Evolutionary conservation across 2,329 filamentous ascomycete genomes (phyloP).

Genomic region (Mycosphaerella sp.): DNA sequence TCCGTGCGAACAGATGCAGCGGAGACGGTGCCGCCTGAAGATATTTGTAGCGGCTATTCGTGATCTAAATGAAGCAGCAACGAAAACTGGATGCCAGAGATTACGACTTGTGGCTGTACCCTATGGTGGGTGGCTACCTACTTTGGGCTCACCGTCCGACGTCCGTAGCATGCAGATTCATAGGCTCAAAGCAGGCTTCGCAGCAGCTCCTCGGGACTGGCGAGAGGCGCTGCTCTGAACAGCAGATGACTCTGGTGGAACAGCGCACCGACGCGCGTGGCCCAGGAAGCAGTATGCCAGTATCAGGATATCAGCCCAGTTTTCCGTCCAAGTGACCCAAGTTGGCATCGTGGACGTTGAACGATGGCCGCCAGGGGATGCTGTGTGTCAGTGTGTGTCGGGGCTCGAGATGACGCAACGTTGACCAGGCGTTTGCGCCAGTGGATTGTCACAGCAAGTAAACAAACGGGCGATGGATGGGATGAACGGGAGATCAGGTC

Average conservation of each 20-base stretch:
- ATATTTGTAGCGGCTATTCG: neutral
- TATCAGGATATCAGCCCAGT: neutral
- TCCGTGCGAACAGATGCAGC: too few species aligned
- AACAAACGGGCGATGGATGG: slow-evolving; percentile 2
- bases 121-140: neutral
- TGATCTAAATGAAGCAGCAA: neutral
- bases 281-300: neutral
- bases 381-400: neutral
- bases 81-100: slow-evolving; percentile 3
- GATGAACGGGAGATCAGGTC: slow-evolving; percentile 1
- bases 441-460: slow-evolving; percentile 1
- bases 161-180: neutral
- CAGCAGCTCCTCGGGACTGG: neutral
- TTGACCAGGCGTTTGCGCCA: slow-evolving; percentile 2
- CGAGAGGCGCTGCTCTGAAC: neutral
- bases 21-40: too few species aligned
- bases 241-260: neutral
- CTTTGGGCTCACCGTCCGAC: slow-evolving; percentile 4
- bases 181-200: too few species aligned
- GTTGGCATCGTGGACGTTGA: neutral
- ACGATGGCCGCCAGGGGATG: neutral
- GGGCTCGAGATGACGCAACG: neutral
- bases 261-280: neutral
- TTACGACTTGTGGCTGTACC: neutral
- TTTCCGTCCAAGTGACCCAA: neutral